Evolutionary conservation across 139 green algal genomes (phyloP), one percentile per base, ranked within the genome.

Genomic region (Coelastrella sp.): DNA sequence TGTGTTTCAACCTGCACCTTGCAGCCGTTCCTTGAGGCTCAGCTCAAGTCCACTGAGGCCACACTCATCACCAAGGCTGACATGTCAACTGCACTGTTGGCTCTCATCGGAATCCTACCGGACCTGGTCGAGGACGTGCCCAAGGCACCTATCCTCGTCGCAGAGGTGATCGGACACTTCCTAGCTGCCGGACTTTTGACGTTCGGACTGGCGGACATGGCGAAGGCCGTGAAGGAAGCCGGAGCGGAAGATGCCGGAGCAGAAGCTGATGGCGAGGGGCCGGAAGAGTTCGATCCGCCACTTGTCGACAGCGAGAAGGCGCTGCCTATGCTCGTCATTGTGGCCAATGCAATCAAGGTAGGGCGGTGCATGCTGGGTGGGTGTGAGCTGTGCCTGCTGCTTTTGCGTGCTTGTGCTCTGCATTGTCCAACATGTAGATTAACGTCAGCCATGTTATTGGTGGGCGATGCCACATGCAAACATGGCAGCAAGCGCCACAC

Each of bases 111-210:
- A 13, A 17, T 74, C 7, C 85, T 89, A 58, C 58, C 85, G 17
- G 88, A 88, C 68, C 56, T 91, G 11, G 80, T 83, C 7, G 88
- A 91, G 57, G 91, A 94, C 76, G 90, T 92, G 20, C 89, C 89
- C 78, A 94, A 92, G 74, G 91, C 92, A 16, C 89, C 92, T 0
- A 7, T 81, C 11, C 76, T 90, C 59, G 73, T 64, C 3, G 85
- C 71, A n/a, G 71, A 83, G 58, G 20, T 83, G 11, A 57, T 65
- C n/a, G 85, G 85, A 22, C 56, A 73, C 73, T 83, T 90, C 58
- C 74, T 90, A 7, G 73, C 85, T 19, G 64, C 54, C 16, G 85
- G 58, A 20, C 85, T 56, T 17, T 11, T 82, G 20, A 60, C 86
- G 20, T 79, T 86, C 20, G 16, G 76, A 8, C 61, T 85, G 5